Base-by-base conservation (phyloP, 2,329 filamentous ascomycete species). In the Phaeosphaeria sp. region DNA sequence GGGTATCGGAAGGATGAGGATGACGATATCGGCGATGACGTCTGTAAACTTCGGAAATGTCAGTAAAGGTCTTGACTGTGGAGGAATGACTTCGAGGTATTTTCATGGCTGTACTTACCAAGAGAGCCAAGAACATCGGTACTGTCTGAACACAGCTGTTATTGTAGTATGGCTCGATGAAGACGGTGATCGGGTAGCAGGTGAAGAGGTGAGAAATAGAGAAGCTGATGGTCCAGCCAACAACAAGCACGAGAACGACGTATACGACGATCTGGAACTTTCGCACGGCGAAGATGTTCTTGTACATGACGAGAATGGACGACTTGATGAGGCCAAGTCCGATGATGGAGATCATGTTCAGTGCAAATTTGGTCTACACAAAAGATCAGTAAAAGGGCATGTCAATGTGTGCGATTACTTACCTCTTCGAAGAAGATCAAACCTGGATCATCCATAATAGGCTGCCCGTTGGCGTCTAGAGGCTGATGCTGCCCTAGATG, bases 271-370 rank as follows among this genome's bases (percentile, higher is more conserved):
- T 58, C 13, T 61, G 61, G 45, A 66, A 67, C 21, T 61, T 68
- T 39, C 45, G 62, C 8, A 66, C 58, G 7, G 61, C 55, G 51
- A 75, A 71, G 25, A 75, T 71, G 43, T 67, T 67, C 43, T 66
- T 69, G 57, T 73, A 73, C 33, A 72, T 63, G 22, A 74, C 51
- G 11, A 75, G 57, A 39, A 74, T 71, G 21, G 71, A 74, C 13
- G 66, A 59, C 43, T 74, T 75, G 60, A 67, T 60, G 20, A 69
- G 61, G n/a, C 68, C 66, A 6, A 72, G 62, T 6, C 66, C 65
- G 3, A 69, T 48, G 25, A 73, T 64, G 17, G 67, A 69, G 49
- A 73, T 59, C 40, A 69, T 62, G 56, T 74, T 70, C 7, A 68
- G 33, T 5, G 64, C 61, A 42, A 73, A 73, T 46, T 72, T 72